Base-by-base conservation (phyloP, 164 flowering plant genomes). In the Saururus chinensis region DNA sequence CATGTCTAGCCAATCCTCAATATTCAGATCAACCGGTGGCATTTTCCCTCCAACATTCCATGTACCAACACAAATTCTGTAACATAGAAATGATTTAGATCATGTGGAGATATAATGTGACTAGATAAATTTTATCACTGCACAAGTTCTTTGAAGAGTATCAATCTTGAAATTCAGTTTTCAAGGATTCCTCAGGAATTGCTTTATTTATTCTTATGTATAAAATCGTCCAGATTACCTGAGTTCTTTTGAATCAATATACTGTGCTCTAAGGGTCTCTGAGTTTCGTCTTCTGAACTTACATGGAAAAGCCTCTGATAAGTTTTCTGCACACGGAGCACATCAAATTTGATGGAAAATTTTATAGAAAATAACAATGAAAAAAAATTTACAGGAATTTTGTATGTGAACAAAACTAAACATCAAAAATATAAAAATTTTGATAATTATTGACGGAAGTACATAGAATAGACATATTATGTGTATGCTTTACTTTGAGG, bases 21-120 rank as follows among this genome's bases (percentile, higher is more conserved):
- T 77, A 54, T 86, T 89, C 8, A 95, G 80, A 61, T 83, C 85
- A 61, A 86, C 88, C 17, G 92, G 84, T 61, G 99, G 99, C 65
- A 80, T 48, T 75, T 66, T 79, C 58, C 99, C 99, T 60, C 85
- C 99, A 63, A 85, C 88, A 75, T 95, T 95, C 99, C 98, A 95
- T 42, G 99, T 95, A 63, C 89, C 89, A 57, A 78, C 89, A 62
- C 85, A 80, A 72, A 93, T 60, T 71, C 99, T 93, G 51, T 23
- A 59, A 12, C 40, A 42, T 24, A 54, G 23, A 4, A 30, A 30
- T 6, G 37, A 30, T 30, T 30, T 30, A 30, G 37, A 30, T 30
- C 37, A 30, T 6, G 37, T 30, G 37, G 37, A 30, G 2, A 30
- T 30, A 30, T 30, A 6, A 30, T 6, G 6, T 30, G 37, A 30